Evolutionary conservation across 305 asterid genomes (phyloP).

Genomic region (Coffea humblotiana): DNA sequence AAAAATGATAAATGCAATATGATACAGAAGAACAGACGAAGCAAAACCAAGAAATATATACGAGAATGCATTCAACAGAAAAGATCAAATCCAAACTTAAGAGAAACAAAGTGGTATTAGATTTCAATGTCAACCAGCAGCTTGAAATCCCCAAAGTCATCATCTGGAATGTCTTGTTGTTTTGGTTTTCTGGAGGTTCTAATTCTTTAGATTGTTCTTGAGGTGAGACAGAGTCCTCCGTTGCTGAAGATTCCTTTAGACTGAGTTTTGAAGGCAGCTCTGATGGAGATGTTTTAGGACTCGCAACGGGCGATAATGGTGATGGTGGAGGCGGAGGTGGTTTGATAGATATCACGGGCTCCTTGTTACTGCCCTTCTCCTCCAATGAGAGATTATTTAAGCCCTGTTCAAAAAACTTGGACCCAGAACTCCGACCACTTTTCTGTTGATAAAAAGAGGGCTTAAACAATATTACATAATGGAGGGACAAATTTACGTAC

Average conservation of each 20-base stretch:
- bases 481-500: background rate
- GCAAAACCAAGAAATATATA: background rate
- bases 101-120: background rate
- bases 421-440: constrained; percentile 49
- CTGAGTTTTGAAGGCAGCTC: constrained; percentile 37
- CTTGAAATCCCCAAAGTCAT: constrained; percentile 97
- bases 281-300: constrained; percentile 42
- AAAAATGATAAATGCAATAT: background rate
- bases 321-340: constrained; percentile 86
- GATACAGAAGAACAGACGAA: background rate
- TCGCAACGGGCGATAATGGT: constrained; percentile 58
- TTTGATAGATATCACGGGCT: constrained; percentile 42
- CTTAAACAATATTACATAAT: background rate
- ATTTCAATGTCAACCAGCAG: constrained; percentile 52
- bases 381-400: constrained; percentile 64
- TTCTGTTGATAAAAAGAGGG: constrained; percentile 37
- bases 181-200: constrained; percentile 33
- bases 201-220: constrained; percentile 35
- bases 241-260: constrained; percentile 35
- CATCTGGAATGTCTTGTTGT: constrained; percentile 54
- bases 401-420: constrained; percentile 88
- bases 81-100: background rate
- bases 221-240: constrained; percentile 24
- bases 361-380: constrained; percentile 50
- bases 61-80: background rate